Evolutionary conservation across 805 yeast species (phyloP).

Genomic region (Komagataella populi): DNA sequence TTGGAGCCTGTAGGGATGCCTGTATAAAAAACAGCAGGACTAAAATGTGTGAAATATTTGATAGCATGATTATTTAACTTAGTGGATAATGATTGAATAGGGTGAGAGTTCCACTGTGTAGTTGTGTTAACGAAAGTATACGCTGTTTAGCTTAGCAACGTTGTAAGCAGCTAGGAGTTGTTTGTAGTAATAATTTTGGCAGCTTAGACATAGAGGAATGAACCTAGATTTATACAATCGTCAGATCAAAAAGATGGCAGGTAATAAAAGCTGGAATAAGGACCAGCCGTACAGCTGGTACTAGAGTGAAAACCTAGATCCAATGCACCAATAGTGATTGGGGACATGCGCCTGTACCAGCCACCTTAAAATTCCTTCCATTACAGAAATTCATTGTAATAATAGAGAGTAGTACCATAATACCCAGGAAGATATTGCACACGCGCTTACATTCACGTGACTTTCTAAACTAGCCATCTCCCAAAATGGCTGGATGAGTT

Average conservation of each 20-base stretch:
- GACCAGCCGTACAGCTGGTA: background rate
- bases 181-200: background rate
- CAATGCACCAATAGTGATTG: background rate
- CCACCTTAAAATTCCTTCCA: background rate
- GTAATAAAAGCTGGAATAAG: background rate
- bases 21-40: background rate
- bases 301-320: background rate
- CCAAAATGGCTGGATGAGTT: background rate
- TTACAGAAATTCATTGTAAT: too few species aligned
- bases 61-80: background rate
- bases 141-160: background rate
- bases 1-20: conserved; percentile 2
- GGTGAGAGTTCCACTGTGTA: background rate
- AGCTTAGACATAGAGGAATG: background rate
- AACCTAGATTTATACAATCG: conserved; percentile 9
- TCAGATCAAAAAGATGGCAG: conserved; percentile 7
- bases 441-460: background rate
- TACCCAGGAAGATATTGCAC: too few species aligned
- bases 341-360: background rate
- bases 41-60: background rate
- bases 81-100: background rate
- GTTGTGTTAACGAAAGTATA: conserved; percentile 1
- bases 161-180: background rate
- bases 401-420: background rate
- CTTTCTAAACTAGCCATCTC: background rate